Evolutionary conservation across 257 asterid genomes (phyloP).

Genomic region (Petrea volubilis): DNA sequence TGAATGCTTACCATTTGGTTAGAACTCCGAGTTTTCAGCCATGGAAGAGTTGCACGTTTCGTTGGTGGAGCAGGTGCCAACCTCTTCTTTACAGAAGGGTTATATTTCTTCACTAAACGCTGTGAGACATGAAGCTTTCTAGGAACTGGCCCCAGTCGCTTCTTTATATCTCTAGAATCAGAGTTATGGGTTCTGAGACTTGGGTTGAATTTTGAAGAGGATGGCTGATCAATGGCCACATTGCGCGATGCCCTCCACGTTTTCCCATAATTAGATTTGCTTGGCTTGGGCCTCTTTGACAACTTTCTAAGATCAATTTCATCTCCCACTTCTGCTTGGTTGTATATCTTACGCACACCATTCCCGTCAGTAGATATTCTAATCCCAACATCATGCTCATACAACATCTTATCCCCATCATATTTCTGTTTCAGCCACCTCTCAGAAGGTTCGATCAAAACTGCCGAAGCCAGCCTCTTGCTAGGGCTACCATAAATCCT

Average conservation of each 20-base stretch:
- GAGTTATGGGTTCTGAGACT: conserved; percentile 32
- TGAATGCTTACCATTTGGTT: conserved; percentile 18
- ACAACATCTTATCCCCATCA: conserved; percentile 21
- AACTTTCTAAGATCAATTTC: conserved; percentile 18
- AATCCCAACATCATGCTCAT: conserved; percentile 31
- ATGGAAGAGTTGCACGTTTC: conserved; percentile 41
- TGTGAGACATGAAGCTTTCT: conserved; percentile 52
- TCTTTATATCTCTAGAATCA: conserved; percentile 53
- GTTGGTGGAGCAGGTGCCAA: conserved; percentile 51
- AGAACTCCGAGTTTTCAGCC: conserved; percentile 45
- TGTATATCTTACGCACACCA: conserved; percentile 41
- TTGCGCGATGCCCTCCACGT: conserved; percentile 25
- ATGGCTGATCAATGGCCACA: conserved; percentile 23
- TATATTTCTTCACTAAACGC: conserved; percentile 37
- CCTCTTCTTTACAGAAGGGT: conserved; percentile 51
- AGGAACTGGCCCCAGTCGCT: conserved; percentile 57
- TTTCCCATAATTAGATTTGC: conserved; percentile 27
- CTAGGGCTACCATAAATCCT: conserved; percentile 33
- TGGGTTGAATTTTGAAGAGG: conserved; percentile 32
- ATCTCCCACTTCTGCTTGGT: conserved; percentile 30
- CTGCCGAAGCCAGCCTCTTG: conserved; percentile 30
- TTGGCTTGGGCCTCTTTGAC: conserved; percentile 36
- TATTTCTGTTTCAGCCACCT: conserved; percentile 31
- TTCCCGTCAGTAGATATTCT: conserved; percentile 42
- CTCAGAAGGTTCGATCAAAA: conserved; percentile 32